Base-by-base conservation (phyloP, 345 rosid genomes). In the Ceriops tagal region DNA sequence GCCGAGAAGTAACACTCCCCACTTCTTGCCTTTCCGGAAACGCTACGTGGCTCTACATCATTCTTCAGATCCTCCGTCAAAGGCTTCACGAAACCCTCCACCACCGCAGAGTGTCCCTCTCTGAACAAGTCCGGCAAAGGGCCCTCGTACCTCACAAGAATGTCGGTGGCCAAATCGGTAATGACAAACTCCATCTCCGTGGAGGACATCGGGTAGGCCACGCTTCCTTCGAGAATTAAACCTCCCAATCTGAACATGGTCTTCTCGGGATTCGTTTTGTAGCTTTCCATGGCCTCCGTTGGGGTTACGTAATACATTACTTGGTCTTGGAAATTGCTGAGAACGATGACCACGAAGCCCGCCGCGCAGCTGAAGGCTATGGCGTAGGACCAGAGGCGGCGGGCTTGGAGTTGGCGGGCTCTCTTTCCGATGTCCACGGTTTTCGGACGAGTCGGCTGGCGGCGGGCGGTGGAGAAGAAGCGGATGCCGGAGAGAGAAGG, bases 21-120 rank as follows among this genome's bases (percentile, higher is more conserved):
- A 39, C 81, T 64, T 62, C 97, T 82, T 0, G 97, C 96, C 72
- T 95, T 95, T 74, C 51, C 85, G 0, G 91, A 88, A 37, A 92
- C 87, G 16, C 86, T 52, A 74, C 81, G 85, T 0, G 73, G 71
- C 0, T 88, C 83, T 26, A 59, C 69, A 32, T 86, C 90, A 71
- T 79, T 79, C 83, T 66, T 89, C 24, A 83, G 66, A 47, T 92
- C 96, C 68, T 87, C 91, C 0, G 86, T 78, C 26, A 78, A 67
- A 20, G 96, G 96, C 83, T 86, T 92, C 57, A 92, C 84, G 49
- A 92, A 93, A 13, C 98, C 98, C 79, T 93, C 98, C 6, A 85
- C 98, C 47, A 92, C 96, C 53, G 92, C 98, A 0, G 96, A 91
- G 30, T 93, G 98, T 21, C 98, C 98, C 67, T 93, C 98, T 69